Conservation (phyloP, 2,329 filamentous ascomycete genomes). For the Diplodia seriata region DNA sequence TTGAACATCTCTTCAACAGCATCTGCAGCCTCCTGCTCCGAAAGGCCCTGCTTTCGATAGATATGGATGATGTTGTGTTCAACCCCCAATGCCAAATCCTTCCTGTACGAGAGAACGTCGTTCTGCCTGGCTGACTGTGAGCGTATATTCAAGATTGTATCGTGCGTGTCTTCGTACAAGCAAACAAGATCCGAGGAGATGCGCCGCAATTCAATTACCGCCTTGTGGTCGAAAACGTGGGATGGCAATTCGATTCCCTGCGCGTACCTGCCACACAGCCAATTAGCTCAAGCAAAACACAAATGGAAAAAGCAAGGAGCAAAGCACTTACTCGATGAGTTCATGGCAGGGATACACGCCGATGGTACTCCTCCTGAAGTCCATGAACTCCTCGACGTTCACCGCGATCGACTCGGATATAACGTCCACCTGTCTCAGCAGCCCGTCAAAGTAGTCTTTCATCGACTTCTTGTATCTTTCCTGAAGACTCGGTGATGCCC, state of each 20-base stretch:
- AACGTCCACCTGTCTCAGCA: constrained; percentile 10
- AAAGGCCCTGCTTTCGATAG: neutral
- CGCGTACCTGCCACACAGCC: neutral
- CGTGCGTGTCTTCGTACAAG: neutral
- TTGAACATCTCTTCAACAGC: constrained; percentile 11
- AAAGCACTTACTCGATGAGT: neutral
- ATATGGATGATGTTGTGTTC: constrained; percentile 23
- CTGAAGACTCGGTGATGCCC: constrained; percentile 1
- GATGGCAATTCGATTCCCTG: constrained; percentile 1
- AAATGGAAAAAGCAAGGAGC: too few species aligned
- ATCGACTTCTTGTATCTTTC: constrained; percentile 15
- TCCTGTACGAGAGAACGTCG: constrained; percentile 13
- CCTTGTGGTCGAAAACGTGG: constrained; percentile 1
- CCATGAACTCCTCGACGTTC: constrained; percentile 7
- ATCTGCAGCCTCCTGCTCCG: constrained; percentile 8
- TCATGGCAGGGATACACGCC: constrained; percentile 5
- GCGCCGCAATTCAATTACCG: neutral
- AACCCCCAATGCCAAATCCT: constrained; percentile 2
- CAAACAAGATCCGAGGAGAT: constrained; percentile 3
- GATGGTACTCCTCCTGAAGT: constrained; percentile 7
- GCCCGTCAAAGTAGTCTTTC: constrained; percentile 8
- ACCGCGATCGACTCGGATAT: neutral
- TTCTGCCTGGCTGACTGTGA: neutral
- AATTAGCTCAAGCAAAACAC: neutral
- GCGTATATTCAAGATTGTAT: neutral